Base-by-base conservation (phyloP, 305 asterid genomes). In the Solanum hybrid region DNA sequence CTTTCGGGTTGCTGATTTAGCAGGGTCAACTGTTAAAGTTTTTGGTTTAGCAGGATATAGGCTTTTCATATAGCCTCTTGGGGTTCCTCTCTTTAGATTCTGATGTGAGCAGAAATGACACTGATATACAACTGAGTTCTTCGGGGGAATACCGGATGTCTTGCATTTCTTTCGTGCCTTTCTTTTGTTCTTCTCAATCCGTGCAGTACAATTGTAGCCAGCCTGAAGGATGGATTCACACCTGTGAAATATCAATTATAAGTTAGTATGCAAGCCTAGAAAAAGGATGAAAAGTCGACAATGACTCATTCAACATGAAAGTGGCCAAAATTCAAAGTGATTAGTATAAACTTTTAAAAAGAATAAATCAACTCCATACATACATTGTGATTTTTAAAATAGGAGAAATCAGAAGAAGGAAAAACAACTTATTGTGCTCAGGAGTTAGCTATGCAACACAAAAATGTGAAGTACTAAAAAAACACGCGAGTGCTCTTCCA, bases 31-130 rank as follows among this genome's bases (percentile, higher is more conserved):
- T 90, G 90, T 91, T 77, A 79, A 14, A 36, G 70, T 89, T 51
- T 84, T 90, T 91, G 90, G 94, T 92, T 93, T 94, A 24, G 90
- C 93, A 10, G 95, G 95, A 79, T 90, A 91, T 70, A 95, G 91
- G 65, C 92, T 93, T 89, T 90, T 91, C 93, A 91, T 70, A 45
- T 91, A 77, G 91, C 89, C 90, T 31, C 89, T 82, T 0, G 96
- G 92, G 9, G 99, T 95, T 91, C 99, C 98, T 92, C 96, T 92
- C 95, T 93, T 93, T 76, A 90, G 15, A 91, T 95, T 96, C 17
- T 68, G 92, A 90, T 95, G 97, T 38, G 93, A 94, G 88, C 99
- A 97, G 89, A 92, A 92, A 80, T 95, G 95, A 80, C 98, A 97
- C 17, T 34, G 93, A 93, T 93, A 95, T 14, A 96, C 95, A 89